phyloP scores from a whole-genome alignment of 2,329 filamentous ascomycete species.

The Xylariales sp. region DNA sequence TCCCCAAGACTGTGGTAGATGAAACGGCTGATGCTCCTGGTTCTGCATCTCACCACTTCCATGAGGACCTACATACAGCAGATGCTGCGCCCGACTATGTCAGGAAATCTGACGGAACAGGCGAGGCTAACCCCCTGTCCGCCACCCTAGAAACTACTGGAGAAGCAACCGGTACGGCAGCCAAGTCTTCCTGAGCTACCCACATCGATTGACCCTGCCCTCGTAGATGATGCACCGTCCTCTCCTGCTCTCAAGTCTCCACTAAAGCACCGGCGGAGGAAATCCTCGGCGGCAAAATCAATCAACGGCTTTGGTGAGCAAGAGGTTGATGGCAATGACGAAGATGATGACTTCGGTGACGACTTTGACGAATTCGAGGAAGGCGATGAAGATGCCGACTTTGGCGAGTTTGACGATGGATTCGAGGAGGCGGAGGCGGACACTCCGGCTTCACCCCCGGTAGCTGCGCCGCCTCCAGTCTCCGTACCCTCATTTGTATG shows the following conservation, averaged over 20 bases:
- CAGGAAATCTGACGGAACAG: constrained; percentile 34
- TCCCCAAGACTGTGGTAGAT: constrained; percentile 50
- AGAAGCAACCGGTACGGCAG: constrained; percentile 31
- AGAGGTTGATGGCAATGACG: constrained; percentile 25
- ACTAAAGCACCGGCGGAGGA: constrained; percentile 21
- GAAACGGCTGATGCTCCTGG: constrained; percentile 42
- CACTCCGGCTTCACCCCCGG: constrained; percentile 22
- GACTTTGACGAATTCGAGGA: constrained; percentile 62
- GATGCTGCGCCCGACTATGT: constrained; percentile 52
- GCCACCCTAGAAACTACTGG: constrained; percentile 22
- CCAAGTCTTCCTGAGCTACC: constrained; percentile 30
- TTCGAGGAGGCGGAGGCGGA: constrained; percentile 55
- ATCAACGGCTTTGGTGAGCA: constrained; percentile 22
- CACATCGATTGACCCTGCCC: constrained; percentile 31
- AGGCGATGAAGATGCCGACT: constrained; percentile 49
- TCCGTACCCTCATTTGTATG: constrained; percentile 40
- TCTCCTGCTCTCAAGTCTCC: constrained; percentile 24
- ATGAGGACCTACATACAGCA: constrained; percentile 40
- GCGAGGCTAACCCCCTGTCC: constrained; percentile 22
- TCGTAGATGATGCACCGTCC: constrained; percentile 27
- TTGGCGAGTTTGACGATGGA: constrained; percentile 69
- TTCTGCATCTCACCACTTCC: constrained; percentile 38
- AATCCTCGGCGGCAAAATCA: constrained; percentile 24
- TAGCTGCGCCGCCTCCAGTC: constrained; percentile 28
- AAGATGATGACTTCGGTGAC: constrained; percentile 49